Evolutionary conservation across 148 eudicot genomes (phyloP), one percentile per base, ranked within the genome.

Genomic region (Arctostaphylos glauca): DNA sequence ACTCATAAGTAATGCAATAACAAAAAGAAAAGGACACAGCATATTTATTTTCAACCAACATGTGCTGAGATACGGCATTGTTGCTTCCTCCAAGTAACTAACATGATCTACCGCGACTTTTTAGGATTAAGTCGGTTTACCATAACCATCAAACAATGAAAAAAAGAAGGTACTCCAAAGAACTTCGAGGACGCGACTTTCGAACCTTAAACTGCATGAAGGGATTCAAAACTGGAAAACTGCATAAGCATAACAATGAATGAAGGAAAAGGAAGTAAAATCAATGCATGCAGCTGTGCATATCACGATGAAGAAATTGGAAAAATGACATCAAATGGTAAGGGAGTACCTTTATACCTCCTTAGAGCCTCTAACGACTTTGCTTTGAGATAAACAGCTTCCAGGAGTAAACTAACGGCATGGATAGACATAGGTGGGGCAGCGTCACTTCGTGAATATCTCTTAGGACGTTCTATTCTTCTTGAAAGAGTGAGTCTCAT

Each of bases 311-410:
- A 47, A 79, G 19, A 25, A 10, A 58, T 31, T 47, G 53, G 14
- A 31, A 58, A 73, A 54, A 77, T 23, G 15, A 56, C 21, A 68
- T 19, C 21, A 50, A 25, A 6, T 38, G 10, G 71, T 7, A 46
- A 16, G 64, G 77, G 47, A 62, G 43, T 90, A 95, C 98, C 98
- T 92, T 85, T 89, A 87, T 86, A 93, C 89, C 88, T 91, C 59
- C 95, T 91, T 48, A 93, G 92, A 84, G 95, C 91, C 84, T 94
- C 92, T 82, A 94, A 88, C 23, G 95, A 96, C 82, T 93, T 93
- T 77, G 95, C 95, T 88, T 96, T 96, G 18, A 94, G 90, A 83
- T 86, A 92, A 87, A 93, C 79, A 77, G 95, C 93, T 84, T 96
- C 98, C 50, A 94, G 88, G 53, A 96, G 88, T 84, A 94, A 83